Evolutionary conservation across 306 rosid genomes (phyloP), one percentile per base, ranked within the genome.

Genomic region (Cajanus cajan): DNA sequence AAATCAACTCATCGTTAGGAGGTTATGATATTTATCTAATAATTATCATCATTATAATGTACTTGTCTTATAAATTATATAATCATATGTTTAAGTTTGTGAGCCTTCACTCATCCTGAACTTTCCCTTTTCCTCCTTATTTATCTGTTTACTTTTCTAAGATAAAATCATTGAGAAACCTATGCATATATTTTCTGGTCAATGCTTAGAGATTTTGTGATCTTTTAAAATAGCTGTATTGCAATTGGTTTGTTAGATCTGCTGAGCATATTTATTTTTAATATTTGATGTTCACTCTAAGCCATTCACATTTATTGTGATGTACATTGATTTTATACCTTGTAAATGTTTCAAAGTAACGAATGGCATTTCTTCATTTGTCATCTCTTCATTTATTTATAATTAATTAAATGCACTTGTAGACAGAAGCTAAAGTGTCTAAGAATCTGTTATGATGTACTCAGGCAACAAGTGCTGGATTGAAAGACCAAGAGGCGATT

Each of bases 381-480:
- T 52, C 33, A 8, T 51, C 2, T 43, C 57, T 28, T 64, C 22
- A 14, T 13, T 10, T 33, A 18, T 63, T 67, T 19, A 33, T 28
- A 14, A 34, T 59, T 4, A 4, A 76, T 36, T 31, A 78, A 43
- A 52, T 40, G 31, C 19, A 1, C 69, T 16, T 11, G 50, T 22
- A 41, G 28, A 48, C 61, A 16, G 41, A 83, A 34, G 61, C 61
- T 79, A n/a, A 62, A 25, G 75, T 80, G 22, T 76, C 64, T 79
- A 47, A 59, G 65, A 80, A 58, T 78, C 71, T 74, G 41, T 71
- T 58, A n/a, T 72, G 77, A 58, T 86, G 82, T 59, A 65, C 58
- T 70, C 77, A 96, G 99, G 98, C 99, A 58, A 93, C 99, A 45
- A 96, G 99, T 80, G 98, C 99, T 82, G 99, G 99, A 78, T 87